phyloP scores from a whole-genome alignment of 2,329 filamentous ascomycete genomes.

The Fusarium oxysporum region DNA sequence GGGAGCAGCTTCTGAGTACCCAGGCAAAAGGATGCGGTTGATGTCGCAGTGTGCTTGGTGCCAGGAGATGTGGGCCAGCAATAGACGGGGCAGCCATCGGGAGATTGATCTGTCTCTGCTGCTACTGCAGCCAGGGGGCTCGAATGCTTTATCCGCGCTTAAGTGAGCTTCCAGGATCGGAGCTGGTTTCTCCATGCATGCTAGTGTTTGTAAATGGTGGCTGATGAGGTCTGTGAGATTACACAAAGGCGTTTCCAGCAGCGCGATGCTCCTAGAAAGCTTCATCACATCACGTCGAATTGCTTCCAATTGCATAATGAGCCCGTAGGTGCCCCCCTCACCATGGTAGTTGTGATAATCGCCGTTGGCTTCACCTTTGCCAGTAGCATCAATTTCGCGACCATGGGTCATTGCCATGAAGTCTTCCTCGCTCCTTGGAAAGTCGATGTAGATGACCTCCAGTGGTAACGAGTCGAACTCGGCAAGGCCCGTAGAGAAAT shows the following conservation, averaged over 20 bases:
- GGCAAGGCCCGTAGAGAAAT: not conserved
- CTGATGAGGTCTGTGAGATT: not conserved
- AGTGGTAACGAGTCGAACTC: not conserved
- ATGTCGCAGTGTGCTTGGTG: not conserved
- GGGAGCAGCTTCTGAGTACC: not conserved
- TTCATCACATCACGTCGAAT: not conserved
- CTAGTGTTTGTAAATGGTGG: not conserved
- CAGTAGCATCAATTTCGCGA: not conserved
- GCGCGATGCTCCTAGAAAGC: not conserved
- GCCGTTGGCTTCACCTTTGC: not conserved
- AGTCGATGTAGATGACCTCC: not conserved
- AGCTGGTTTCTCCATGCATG: not conserved
- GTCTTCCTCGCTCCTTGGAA: not conserved
- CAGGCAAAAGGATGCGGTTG: not conserved
- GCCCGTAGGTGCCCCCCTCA: not conserved
- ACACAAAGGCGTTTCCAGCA: not conserved
- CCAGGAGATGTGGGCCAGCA: not conserved
- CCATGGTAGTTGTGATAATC: fast-evolving
- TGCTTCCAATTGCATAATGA: not conserved
- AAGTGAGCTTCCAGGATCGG: not conserved
- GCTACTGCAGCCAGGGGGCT: not conserved
- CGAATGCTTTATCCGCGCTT: not conserved
- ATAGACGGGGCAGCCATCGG: not conserved
- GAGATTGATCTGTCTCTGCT: not conserved
- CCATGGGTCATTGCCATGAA: not conserved